Evolutionary conservation across 257 asterid species (phyloP).

Genomic region (Paraleonurus japonicus): DNA sequence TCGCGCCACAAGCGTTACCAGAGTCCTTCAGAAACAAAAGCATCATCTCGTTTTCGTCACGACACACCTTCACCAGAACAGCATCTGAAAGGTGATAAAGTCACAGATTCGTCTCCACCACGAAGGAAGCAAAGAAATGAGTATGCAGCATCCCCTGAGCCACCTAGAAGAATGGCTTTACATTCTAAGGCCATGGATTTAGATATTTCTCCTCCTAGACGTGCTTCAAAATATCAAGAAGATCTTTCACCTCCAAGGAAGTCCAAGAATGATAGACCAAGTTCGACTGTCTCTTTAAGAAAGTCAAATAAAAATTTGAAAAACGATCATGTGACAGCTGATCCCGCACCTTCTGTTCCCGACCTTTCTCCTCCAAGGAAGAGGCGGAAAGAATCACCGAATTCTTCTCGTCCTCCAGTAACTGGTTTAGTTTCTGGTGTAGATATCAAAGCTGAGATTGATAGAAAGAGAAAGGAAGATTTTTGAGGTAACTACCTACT

Average conservation of each 20-base stretch:
- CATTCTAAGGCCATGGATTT: slow-evolving; percentile 31
- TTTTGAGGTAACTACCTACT: slow-evolving; percentile 49
- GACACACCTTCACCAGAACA: slow-evolving; percentile 57
- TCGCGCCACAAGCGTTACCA: background rate
- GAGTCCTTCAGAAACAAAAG: slow-evolving; percentile 29
- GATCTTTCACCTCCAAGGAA: slow-evolving; percentile 68
- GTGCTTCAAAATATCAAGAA: slow-evolving; percentile 32
- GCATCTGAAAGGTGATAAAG: slow-evolving; percentile 22
- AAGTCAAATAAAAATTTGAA: slow-evolving; percentile 17
- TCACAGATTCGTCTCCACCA: slow-evolving; percentile 57
- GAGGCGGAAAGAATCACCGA: slow-evolving; percentile 37
- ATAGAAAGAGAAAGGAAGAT: slow-evolving; percentile 59
- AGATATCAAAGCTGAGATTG: slow-evolving; percentile 72
- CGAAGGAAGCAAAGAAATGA: slow-evolving; percentile 39
- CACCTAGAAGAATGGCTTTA: slow-evolving; percentile 18
- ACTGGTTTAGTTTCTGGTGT: slow-evolving; percentile 79
- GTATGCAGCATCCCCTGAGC: slow-evolving; percentile 31
- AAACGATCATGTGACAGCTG: slow-evolving; percentile 11
- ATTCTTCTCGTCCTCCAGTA: slow-evolving; percentile 40
- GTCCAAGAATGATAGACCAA: slow-evolving; percentile 36
- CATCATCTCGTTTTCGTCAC: slow-evolving; percentile 30
- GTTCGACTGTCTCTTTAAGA: slow-evolving; percentile 26
- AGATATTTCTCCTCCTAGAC: slow-evolving; percentile 67
- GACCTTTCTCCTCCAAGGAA: slow-evolving; percentile 92
- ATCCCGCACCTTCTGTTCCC: slow-evolving; percentile 26